A percentile compares a stretch with the other conserved stretches of the same genome.
phyloP scores from a whole-genome alignment of 768 basidiomycete genomes.

The Mycena amicta region DNA sequence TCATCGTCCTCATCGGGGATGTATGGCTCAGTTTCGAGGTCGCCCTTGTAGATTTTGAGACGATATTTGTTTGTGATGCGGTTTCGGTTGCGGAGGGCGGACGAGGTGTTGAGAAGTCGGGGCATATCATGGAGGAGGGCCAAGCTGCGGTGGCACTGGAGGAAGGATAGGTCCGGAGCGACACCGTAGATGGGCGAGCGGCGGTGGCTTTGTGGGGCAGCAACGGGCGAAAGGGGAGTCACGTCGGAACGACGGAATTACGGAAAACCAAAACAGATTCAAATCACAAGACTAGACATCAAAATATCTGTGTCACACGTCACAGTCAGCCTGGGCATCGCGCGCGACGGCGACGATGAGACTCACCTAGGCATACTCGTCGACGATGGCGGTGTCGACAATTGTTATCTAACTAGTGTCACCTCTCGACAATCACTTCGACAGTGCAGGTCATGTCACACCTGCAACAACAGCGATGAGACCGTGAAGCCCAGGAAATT shows the following conservation, averaged over 20 bases:
- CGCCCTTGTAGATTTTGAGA: slow-evolving; percentile 80
- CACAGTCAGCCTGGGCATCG: neutral
- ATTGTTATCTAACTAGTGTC: neutral
- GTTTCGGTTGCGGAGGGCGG: slow-evolving; percentile 83
- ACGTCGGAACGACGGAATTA: neutral
- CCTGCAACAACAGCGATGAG: too few species aligned
- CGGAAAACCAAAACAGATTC: neutral
- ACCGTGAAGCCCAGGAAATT: too few species aligned
- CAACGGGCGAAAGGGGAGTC: too few species aligned
- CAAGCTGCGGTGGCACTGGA: slow-evolving; percentile 40
- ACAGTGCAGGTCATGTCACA: neutral
- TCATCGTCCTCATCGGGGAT: slow-evolving; percentile 87
- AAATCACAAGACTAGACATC: too few species aligned
- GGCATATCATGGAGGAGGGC: slow-evolving; percentile 80
- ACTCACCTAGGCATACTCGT: neutral
- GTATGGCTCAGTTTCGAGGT: slow-evolving; percentile 77
- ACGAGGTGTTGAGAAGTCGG: slow-evolving; percentile 76
- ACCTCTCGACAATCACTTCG: neutral
- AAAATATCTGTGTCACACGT: neutral
- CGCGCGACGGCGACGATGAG: neutral
- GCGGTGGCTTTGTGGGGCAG: neutral
- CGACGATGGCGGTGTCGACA: neutral
- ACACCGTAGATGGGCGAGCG: neutral
- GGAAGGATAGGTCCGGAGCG: slow-evolving; percentile 5
- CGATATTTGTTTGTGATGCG: slow-evolving; percentile 92